Conservation (phyloP, 2,329 filamentous ascomycete species). For the Camptophora hylomeconis region DNA sequence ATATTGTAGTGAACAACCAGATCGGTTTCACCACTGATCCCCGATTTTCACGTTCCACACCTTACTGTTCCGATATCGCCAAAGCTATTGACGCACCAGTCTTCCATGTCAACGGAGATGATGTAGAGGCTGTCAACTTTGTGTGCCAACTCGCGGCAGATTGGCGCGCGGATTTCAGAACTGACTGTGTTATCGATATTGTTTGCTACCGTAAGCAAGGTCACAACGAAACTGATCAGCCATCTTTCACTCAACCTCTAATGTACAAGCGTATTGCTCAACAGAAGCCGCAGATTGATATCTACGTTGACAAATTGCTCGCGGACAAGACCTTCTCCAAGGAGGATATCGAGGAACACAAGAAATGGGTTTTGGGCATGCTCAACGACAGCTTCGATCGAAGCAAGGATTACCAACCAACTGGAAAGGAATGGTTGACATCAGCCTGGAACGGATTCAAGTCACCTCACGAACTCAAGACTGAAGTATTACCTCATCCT, state of each 20-base stretch:
- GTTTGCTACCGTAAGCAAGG: slow-evolving; percentile 99
- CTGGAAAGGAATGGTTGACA: slow-evolving; percentile 94
- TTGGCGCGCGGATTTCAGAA: slow-evolving; percentile 97
- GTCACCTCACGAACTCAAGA: slow-evolving; percentile 91
- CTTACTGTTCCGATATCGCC: slow-evolving; percentile 98
- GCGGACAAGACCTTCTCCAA: slow-evolving; percentile 91
- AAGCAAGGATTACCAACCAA: slow-evolving; percentile 94
- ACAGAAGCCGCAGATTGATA: slow-evolving; percentile 74
- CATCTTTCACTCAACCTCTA: slow-evolving; percentile 95
- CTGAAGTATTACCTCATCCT: slow-evolving; percentile 82
- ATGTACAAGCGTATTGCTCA: slow-evolving; percentile 98
- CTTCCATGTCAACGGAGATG: slow-evolving; percentile 98
- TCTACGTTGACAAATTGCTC: slow-evolving; percentile 82
- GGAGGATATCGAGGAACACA: slow-evolving; percentile 96
- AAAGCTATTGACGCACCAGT: slow-evolving; percentile 97
- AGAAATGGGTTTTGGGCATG: slow-evolving; percentile 99
- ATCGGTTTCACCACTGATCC: slow-evolving; percentile 99
- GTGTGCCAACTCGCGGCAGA: slow-evolving; percentile 94
- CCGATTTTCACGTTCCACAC: slow-evolving; percentile 89
- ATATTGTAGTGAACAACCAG: slow-evolving; percentile 98
- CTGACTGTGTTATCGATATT: slow-evolving; percentile 93
- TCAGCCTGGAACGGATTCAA: slow-evolving; percentile 99
- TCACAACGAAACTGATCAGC: slow-evolving; percentile 99
- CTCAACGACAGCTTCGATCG: slow-evolving; percentile 93
- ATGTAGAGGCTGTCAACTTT: slow-evolving; percentile 96